Conservation (phyloP, 768 basidiomycete species). For the Lyophyllum decastes region DNA sequence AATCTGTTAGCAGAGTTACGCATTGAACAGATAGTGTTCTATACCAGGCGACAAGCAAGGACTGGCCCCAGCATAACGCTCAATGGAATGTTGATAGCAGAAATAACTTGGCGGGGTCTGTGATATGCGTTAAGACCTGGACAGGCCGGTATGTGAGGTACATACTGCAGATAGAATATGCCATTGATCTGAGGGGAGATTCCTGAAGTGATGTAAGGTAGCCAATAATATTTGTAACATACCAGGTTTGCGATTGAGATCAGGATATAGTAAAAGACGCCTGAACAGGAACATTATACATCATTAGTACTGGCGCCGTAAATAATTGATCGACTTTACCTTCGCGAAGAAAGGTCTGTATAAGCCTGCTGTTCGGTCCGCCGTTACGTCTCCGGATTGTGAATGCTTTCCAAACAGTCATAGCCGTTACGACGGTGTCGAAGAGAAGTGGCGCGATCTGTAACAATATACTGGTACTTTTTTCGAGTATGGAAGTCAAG, state of each 20-base stretch:
- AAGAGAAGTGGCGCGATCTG: slow-evolving; percentile 82
- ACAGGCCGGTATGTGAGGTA: neutral
- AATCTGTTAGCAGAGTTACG: slow-evolving; percentile 5
- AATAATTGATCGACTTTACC: slow-evolving; percentile 37
- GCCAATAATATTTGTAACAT: slow-evolving; percentile 9
- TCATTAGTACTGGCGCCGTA: neutral
- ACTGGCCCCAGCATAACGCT: slow-evolving; percentile 84
- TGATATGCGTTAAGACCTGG: neutral
- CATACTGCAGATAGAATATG: slow-evolving; percentile 84
- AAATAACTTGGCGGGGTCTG: slow-evolving; percentile 81
- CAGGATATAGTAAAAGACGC: slow-evolving; percentile 82
- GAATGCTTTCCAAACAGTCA: slow-evolving; percentile 82
- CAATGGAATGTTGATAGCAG: slow-evolving; percentile 81
- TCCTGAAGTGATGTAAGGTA: neutral
- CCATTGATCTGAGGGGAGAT: slow-evolving; percentile 59
- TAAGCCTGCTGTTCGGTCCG: slow-evolving; percentile 74
- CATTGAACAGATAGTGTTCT: slow-evolving; percentile 16
- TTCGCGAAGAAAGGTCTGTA: slow-evolving; percentile 84
- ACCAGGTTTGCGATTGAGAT: slow-evolving; percentile 86
- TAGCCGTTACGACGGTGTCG: slow-evolving; percentile 77
- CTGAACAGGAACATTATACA: slow-evolving; percentile 31
- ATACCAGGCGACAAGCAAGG: slow-evolving; percentile 75
- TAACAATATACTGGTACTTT: slow-evolving; percentile 8
- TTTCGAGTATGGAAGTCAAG: neutral
- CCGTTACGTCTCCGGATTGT: slow-evolving; percentile 74